Percentiles rank a stretch among this genome's conserved stretches.
These are phyloP conservation scores for Daldinia bambusicola DNA, from an alignment of 495 filamentous ascomycete genomes.

Conservation along the genomic window DNA sequence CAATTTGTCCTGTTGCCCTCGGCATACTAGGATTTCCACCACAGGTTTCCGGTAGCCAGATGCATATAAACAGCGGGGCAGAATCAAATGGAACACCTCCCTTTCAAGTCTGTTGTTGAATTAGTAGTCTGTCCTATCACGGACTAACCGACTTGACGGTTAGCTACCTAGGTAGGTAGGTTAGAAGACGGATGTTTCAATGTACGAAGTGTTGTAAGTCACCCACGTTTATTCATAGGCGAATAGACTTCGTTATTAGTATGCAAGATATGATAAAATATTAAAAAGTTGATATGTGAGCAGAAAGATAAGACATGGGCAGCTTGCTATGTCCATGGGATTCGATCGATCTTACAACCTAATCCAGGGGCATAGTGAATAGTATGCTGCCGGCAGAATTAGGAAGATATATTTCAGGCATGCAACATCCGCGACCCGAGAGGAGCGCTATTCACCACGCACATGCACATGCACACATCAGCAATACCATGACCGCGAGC, in stretches of 20 bases:
- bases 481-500: neutral
- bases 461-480: conserved; percentile 1
- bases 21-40: neutral
- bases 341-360: conserved; percentile 22
- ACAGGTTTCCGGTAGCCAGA: neutral
- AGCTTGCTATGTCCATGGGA: neutral
- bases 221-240: neutral
- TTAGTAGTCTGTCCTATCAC: neutral
- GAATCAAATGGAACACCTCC: neutral
- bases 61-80: neutral
- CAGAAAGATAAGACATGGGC: neutral
- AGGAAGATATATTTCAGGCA: neutral
- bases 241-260: conserved; percentile 2
- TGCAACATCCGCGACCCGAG: conserved; percentile 16
- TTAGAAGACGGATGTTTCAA: neutral
- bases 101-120: neutral
- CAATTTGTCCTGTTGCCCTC: neutral
- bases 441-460: neutral
- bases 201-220: neutral
- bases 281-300: neutral
- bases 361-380: neutral
- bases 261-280: neutral
- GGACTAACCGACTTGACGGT: neutral
- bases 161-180: neutral
- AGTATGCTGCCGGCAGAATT: conserved; percentile 17